phyloP scores from a whole-genome alignment of 1,284 basidiomycete species.

The Austroboletus niveus region DNA sequence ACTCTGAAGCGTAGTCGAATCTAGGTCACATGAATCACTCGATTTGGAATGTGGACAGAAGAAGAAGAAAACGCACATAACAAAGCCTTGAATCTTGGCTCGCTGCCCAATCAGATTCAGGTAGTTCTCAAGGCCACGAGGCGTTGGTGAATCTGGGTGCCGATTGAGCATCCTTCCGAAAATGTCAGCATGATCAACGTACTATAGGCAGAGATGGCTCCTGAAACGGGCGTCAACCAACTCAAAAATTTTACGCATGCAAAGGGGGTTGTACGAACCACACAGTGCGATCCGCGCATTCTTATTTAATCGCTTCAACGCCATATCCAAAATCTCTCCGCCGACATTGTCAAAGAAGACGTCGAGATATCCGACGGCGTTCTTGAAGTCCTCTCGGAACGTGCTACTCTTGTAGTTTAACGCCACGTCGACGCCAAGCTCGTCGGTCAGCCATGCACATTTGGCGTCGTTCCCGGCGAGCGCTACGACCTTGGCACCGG shows the following conservation, averaged over 20 bases:
- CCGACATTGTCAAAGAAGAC: slow-evolving; percentile 90
- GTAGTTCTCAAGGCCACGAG: slow-evolving; percentile 62
- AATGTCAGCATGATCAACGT: slow-evolving; percentile 23
- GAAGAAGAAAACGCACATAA: slow-evolving; percentile 53
- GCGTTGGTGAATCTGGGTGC: slow-evolving; percentile 47
- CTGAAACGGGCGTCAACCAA: slow-evolving; percentile 34
- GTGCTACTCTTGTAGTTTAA: slow-evolving; percentile 85
- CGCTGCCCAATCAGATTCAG: slow-evolving; percentile 71
- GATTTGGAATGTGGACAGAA: not conserved
- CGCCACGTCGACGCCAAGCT: slow-evolving; percentile 79
- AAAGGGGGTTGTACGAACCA: slow-evolving; percentile 41
- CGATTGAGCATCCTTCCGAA: not conserved
- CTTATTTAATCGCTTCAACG: slow-evolving; percentile 71
- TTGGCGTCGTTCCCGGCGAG: slow-evolving; percentile 74
- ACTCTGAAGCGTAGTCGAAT: slow-evolving; percentile 64
- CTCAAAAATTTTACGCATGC: not conserved
- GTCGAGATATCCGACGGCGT: slow-evolving; percentile 63
- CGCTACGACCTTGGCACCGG: slow-evolving; percentile 79
- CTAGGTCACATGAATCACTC: slow-evolving; percentile 33
- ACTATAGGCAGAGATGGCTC: slow-evolving; percentile 82
- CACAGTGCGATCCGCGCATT: slow-evolving; percentile 78
- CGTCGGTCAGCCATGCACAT: slow-evolving; percentile 77
- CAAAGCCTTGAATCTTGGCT: slow-evolving; percentile 80
- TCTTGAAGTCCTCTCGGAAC: slow-evolving; percentile 67
- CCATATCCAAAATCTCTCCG: slow-evolving; percentile 78